Percentiles rank a stretch among this genome's conserved stretches.
phyloP scores from a whole-genome alignment of 2,329 filamentous ascomycete genomes.

The Blastomyces parvus region DNA sequence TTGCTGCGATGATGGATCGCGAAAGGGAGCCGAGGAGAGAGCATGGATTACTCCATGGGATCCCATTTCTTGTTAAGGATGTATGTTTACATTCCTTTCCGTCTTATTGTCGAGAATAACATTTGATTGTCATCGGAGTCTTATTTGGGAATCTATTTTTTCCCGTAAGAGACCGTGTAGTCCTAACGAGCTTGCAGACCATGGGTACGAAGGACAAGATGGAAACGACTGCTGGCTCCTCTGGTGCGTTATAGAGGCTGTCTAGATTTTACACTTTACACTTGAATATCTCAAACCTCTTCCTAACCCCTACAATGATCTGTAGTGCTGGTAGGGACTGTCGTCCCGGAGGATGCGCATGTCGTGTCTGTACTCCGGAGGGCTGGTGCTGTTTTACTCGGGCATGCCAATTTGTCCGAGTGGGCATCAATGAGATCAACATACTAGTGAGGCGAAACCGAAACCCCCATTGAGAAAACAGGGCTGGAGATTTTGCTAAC shows the following conservation, averaged over 20 bases:
- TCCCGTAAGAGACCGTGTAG: not conserved
- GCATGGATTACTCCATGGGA: slow-evolving; percentile 55
- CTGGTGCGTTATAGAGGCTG: slow-evolving; percentile 19
- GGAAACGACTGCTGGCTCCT: slow-evolving; percentile 58
- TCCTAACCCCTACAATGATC: not conserved
- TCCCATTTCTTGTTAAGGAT: slow-evolving; percentile 62
- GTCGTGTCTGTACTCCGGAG: slow-evolving; percentile 53
- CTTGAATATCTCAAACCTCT: not conserved
- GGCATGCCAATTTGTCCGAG: slow-evolving; percentile 61
- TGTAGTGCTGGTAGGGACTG: slow-evolving; percentile 42
- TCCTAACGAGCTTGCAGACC: slow-evolving; percentile 32
- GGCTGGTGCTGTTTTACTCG: slow-evolving; percentile 59
- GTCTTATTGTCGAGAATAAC: not conserved
- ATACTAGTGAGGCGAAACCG: slow-evolving; percentile 44
- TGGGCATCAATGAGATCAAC: slow-evolving; percentile 65
- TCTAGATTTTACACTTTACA: not conserved
- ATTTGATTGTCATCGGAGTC: not conserved
- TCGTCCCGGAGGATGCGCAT: slow-evolving; percentile 57
- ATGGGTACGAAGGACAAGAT: slow-evolving; percentile 55
- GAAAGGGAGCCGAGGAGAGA: slow-evolving; percentile 46
- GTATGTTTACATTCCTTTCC: not conserved
- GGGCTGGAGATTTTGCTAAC: not conserved
- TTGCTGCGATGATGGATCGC: slow-evolving; percentile 48
- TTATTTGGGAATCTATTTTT: not conserved
- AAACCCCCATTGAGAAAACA: not conserved